Evolutionary conservation across 495 filamentous ascomycete genomes (phyloP).

Genomic region (Apodospora peruviana): DNA sequence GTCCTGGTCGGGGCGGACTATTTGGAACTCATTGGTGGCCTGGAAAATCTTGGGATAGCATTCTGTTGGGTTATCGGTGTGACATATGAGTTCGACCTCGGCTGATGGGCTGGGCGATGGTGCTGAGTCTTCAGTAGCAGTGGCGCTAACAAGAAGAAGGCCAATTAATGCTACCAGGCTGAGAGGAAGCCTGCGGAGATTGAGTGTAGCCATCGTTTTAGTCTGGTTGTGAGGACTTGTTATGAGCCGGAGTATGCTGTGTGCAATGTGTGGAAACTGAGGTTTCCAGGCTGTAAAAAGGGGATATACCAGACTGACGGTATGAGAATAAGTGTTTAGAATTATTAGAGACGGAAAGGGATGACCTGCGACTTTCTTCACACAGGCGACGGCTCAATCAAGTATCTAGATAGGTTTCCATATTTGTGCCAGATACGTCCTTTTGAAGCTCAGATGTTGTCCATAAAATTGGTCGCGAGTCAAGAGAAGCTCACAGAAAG

Average conservation of each 20-base stretch:
- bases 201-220: constrained; percentile 14
- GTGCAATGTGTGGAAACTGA: no score
- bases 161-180: constrained; percentile 20
- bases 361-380: no score
- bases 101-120: constrained; percentile 23
- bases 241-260: no score
- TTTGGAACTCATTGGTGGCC: constrained; percentile 56
- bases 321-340: no score
- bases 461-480: constrained; percentile 8
- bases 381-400: neutral
- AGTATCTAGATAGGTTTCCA: neutral
- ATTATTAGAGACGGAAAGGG: no score
- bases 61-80: constrained; percentile 48
- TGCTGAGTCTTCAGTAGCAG: constrained; percentile 6
- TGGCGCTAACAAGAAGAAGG: constrained; percentile 13
- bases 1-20: constrained; percentile 57
- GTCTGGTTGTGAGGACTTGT: no score
- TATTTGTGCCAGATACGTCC: no score
- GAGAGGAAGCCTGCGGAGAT: constrained; percentile 13
- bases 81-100: constrained; percentile 55
- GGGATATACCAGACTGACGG: no score
- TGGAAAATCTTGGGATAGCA: constrained; percentile 62
- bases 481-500: constrained; percentile 23
- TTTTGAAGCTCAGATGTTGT: neutral
- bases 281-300: no score